A percentile compares a stretch with the other conserved stretches of the same genome.
Conservation (phyloP, 352 stramenopile genomes). For the Thalassiosira sp. region DNA sequence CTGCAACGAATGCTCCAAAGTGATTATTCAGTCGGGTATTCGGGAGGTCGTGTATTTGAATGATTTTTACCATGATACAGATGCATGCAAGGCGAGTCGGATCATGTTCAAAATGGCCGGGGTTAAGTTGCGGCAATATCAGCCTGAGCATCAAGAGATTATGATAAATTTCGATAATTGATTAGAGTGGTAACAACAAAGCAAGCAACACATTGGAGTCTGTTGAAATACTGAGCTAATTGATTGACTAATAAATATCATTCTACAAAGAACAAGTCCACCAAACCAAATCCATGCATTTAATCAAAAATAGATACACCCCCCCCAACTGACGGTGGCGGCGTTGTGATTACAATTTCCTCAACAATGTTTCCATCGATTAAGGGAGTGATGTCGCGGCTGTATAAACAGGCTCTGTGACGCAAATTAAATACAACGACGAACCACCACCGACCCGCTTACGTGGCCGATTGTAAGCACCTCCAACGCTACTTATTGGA, state of each 20-base stretch:
- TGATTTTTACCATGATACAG: slow-evolving; percentile 92
- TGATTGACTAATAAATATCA: slow-evolving; percentile 15
- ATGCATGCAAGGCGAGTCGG: slow-evolving; percentile 66
- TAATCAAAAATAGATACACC: neutral
- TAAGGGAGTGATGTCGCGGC: neutral
- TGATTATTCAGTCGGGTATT: slow-evolving; percentile 98
- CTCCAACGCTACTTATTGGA: slow-evolving; percentile 21
- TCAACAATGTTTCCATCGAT: neutral
- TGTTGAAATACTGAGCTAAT: neutral
- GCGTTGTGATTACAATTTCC: slow-evolving; percentile 8
- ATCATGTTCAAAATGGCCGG: slow-evolving; percentile 79
- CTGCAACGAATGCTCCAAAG: slow-evolving; percentile 98
- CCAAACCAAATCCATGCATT: neutral
- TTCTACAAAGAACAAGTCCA: neutral
- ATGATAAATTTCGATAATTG: slow-evolving; percentile 22
- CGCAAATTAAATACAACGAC: slow-evolving; percentile 3
- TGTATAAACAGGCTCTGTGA: neutral
- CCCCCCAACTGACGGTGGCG: slow-evolving; percentile 10
- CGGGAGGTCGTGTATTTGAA: slow-evolving; percentile 93
- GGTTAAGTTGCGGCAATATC: slow-evolving; percentile 62
- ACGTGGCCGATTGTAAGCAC: slow-evolving; percentile 9
- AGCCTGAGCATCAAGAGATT: slow-evolving; percentile 24
- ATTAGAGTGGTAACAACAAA: slow-evolving; percentile 64
- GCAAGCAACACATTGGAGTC: neutral
- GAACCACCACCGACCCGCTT: slow-evolving; percentile 8